These are phyloP conservation scores for Nakazawaea ernobii DNA, from an alignment of 805 yeast genomes.

Conservation along the genomic window DNA sequence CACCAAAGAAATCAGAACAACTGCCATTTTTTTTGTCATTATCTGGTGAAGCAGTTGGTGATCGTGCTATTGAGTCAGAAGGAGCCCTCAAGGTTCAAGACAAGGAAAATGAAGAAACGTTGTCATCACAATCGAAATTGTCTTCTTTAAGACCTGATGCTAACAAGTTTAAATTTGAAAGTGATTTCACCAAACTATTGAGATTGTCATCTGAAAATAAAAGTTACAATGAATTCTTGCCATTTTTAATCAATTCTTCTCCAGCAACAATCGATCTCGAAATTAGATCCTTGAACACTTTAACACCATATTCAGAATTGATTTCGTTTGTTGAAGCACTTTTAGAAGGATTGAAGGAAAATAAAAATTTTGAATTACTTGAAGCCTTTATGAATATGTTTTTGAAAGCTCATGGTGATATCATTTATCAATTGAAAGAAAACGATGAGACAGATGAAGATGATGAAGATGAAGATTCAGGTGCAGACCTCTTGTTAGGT, in stretches of 20 bases:
- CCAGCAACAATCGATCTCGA: slow-evolving; percentile 84
- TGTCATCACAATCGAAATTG: slow-evolving; percentile 26
- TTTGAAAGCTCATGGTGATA: slow-evolving; percentile 78
- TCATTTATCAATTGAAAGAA: slow-evolving; percentile 33
- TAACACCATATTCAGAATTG: slow-evolving; percentile 65
- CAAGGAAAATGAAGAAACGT: slow-evolving; percentile 22
- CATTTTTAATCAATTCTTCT: slow-evolving; percentile 50
- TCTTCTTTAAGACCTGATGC: slow-evolving; percentile 25
- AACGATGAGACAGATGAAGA: slow-evolving; percentile 8
- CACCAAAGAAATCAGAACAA: slow-evolving; percentile 77
- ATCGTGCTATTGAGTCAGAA: slow-evolving; percentile 52
- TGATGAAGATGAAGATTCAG: slow-evolving; percentile 22
- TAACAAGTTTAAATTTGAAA: slow-evolving; percentile 51
- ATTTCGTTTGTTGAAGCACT: slow-evolving; percentile 63
- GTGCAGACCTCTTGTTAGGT: slow-evolving; percentile 31
- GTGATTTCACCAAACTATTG: slow-evolving; percentile 61
- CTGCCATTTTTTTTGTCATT: slow-evolving; percentile 77
- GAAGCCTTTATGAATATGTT: slow-evolving; percentile 78
- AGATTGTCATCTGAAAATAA: slow-evolving; percentile 34
- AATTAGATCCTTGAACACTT: slow-evolving; percentile 66
- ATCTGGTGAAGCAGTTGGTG: slow-evolving; percentile 64
- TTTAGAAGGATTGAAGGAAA: slow-evolving; percentile 47
- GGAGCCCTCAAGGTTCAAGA: slow-evolving; percentile 15
- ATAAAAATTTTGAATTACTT: slow-evolving; percentile 65
- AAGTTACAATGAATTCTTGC: slow-evolving; percentile 47